Evolutionary conservation across 768 basidiomycete species (phyloP).

Genomic region (Pleurotus eryngii): DNA sequence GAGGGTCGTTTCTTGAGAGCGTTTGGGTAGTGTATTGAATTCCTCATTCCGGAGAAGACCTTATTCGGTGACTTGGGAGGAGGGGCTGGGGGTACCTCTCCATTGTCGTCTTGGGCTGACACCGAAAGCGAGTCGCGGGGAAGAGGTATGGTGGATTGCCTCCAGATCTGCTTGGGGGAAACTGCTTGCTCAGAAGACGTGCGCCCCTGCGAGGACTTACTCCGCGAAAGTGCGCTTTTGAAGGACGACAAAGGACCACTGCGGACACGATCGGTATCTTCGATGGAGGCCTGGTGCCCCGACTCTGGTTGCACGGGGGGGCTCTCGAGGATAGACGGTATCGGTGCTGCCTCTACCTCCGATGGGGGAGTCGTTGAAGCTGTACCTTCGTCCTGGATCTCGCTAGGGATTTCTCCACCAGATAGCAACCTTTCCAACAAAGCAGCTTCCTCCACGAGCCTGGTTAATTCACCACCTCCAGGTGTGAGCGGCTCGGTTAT

Average conservation of each 20-base stretch:
- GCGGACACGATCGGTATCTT: background rate
- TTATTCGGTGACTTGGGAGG: constrained; percentile 52
- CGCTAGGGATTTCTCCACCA: constrained; percentile 43
- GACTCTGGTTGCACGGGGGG: background rate
- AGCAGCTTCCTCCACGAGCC: constrained; percentile 56
- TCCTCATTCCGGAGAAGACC: constrained; percentile 47
- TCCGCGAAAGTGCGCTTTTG: background rate
- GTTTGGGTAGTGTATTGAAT: constrained; percentile 39
- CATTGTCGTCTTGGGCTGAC: constrained; percentile 1
- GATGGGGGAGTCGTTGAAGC: constrained; percentile 10
- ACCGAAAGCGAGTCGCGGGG: constrained; percentile 2
- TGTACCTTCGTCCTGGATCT: constrained; percentile 17
- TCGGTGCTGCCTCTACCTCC: constrained; percentile 9
- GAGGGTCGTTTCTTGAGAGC: constrained; percentile 16
- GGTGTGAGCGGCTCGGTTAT: constrained; percentile 41
- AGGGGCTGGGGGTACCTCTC: constrained; percentile 33
- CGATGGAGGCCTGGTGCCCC: background rate
- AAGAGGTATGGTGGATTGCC: constrained; percentile 2
- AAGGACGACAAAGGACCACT: background rate
- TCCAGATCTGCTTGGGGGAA: background rate
- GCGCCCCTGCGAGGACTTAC: background rate
- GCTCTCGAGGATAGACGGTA: background rate
- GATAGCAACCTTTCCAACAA: constrained; percentile 52
- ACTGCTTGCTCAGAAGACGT: background rate
- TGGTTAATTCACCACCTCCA: constrained; percentile 48